phyloP scores from a whole-genome alignment of 352 stramenopile genomes.

The Phytophthora brassicae region DNA sequence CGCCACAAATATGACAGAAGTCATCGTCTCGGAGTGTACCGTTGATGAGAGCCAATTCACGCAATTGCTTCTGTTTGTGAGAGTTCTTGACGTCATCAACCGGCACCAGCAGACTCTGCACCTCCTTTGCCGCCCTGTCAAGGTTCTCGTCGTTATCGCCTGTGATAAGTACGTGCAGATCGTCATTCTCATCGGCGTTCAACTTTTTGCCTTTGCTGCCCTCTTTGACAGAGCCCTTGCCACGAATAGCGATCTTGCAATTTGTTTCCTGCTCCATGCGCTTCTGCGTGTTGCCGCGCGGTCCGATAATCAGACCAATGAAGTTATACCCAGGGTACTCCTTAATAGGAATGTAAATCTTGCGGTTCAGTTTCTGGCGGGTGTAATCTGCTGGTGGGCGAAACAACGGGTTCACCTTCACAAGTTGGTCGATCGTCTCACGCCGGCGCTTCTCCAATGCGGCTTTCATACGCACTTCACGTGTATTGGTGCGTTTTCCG shows the following conservation, averaged over 20 bases:
- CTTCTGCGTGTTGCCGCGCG: conserved; percentile 98
- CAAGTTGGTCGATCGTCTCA: conserved; percentile 94
- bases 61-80: conserved; percentile 98
- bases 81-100: conserved; percentile 92
- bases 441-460: conserved; percentile 89
- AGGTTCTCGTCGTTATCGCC: conserved; percentile 90
- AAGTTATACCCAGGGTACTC: conserved; percentile 99
- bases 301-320: conserved; percentile 99
- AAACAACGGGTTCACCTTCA: conserved; percentile 94
- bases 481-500: conserved; percentile 96
- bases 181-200: conserved; percentile 95
- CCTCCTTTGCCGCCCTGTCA: conserved; percentile 84
- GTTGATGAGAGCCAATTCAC: conserved; percentile 99
- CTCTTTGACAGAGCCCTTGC: conserved; percentile 96
- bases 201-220: conserved; percentile 93
- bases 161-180: conserved; percentile 95
- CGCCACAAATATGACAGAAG: conserved; percentile 97
- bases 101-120: conserved; percentile 90
- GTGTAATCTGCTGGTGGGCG: conserved; percentile 87
- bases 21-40: conserved; percentile 97
- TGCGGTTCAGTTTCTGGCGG: conserved; percentile 92
- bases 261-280: conserved; percentile 98
- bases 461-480: conserved; percentile 93
- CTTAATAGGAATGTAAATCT: conserved; percentile 97
- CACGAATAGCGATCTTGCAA: conserved; percentile 99